Conservation (phyloP, 495 filamentous ascomycete genomes). For the Pyronema omphalodes region DNA sequence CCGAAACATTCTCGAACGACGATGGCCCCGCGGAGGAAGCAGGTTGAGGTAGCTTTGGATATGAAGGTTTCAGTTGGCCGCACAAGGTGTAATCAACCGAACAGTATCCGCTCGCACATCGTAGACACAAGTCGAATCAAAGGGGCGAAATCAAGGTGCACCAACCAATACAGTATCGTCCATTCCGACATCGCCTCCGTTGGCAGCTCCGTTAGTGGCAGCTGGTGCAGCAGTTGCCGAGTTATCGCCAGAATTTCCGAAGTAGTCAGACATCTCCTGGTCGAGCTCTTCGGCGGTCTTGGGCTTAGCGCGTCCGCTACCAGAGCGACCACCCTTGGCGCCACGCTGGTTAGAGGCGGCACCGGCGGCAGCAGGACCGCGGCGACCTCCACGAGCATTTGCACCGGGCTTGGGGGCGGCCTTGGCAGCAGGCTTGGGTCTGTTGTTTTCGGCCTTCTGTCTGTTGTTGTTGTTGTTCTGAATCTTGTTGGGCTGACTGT, state of each 20-base stretch:
- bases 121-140: neutral
- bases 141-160: conserved; percentile 10
- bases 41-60: neutral
- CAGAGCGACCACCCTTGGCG: conserved; percentile 41
- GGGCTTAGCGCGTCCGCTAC: conserved; percentile 35
- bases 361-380: conserved; percentile 26
- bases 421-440: conserved; percentile 48
- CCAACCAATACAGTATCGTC: conserved; percentile 28
- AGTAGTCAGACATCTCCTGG: conserved; percentile 88
- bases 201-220: conserved; percentile 29
- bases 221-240: conserved; percentile 26
- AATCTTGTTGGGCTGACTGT: conserved; percentile 38
- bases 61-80: neutral
- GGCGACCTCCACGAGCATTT: conserved; percentile 13
- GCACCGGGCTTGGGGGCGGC: conserved; percentile 24
- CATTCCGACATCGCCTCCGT: conserved; percentile 29
- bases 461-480: conserved; percentile 31
- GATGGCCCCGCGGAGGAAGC: neutral
- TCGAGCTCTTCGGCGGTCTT: conserved; percentile 87
- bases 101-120: neutral
- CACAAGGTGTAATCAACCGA: conserved; percentile 1
- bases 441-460: conserved; percentile 35
- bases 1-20: neutral
- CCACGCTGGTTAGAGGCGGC: conserved; percentile 30
- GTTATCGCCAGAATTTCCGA: conserved; percentile 28